Conservation (phyloP, 345 rosid species). For the Garcia nutans region DNA sequence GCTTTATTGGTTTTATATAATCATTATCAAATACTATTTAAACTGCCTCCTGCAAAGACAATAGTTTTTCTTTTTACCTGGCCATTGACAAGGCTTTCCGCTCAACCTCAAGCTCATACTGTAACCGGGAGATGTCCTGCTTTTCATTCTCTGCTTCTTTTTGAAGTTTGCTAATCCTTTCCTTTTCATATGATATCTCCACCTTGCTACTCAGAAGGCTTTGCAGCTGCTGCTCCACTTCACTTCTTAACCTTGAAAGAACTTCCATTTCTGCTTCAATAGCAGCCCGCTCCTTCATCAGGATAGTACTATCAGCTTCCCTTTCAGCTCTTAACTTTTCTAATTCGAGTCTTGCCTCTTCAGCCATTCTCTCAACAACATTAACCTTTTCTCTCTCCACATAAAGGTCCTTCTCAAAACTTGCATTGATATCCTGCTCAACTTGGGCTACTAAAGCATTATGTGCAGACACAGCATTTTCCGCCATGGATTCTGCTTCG, state of each 20-base stretch:
- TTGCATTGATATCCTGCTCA: conserved; percentile 72
- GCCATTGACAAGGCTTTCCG: conserved; percentile 84
- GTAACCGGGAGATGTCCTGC: conserved; percentile 65
- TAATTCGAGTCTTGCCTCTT: conserved; percentile 68
- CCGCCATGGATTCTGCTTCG: conserved; percentile 91
- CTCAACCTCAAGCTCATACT: conserved; percentile 78
- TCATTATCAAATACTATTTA: background rate
- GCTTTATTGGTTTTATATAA: background rate
- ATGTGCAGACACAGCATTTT: conserved; percentile 75
- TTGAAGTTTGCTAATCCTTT: conserved; percentile 58
- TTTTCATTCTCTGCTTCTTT: conserved; percentile 68
- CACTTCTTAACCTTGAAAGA: conserved; percentile 60
- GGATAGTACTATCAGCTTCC: conserved; percentile 60
- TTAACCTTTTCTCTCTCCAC: conserved; percentile 67
- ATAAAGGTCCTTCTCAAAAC: conserved; percentile 68
- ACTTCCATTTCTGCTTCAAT: conserved; percentile 83
- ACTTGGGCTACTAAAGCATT: conserved; percentile 77
- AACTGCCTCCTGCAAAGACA: background rate
- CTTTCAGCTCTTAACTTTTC: conserved; percentile 63
- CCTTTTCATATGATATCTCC: conserved; percentile 77
- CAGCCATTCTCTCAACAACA: conserved; percentile 79
- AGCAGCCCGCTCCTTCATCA: conserved; percentile 64
- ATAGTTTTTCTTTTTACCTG: conserved; percentile 46
- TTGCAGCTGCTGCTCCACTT: conserved; percentile 75
- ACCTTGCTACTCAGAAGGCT: conserved; percentile 61